A percentile compares a stretch with the other conserved stretches of the same genome.
These are phyloP conservation scores for Paragyromitra xinjiangensis DNA, from an alignment of 495 filamentous ascomycete genomes.

Conservation along the genomic window DNA sequence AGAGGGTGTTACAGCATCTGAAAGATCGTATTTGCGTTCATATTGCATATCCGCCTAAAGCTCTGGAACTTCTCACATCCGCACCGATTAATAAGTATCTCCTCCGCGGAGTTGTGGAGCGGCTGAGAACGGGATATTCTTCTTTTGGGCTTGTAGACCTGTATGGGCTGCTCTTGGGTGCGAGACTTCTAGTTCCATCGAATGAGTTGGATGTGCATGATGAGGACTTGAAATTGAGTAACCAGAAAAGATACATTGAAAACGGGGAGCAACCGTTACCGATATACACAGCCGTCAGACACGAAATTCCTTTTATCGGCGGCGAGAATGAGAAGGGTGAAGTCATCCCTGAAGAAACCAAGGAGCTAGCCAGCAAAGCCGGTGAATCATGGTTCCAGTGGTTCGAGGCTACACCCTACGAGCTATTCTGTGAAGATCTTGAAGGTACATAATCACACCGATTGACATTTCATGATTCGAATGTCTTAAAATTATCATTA, in stretches of 20 bases:
- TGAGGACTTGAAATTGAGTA: constrained; percentile 85
- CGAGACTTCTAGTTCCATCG: constrained; percentile 82
- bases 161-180: constrained; percentile 85
- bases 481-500: constrained; percentile 18
- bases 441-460: constrained; percentile 54
- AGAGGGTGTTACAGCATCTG: constrained; percentile 78
- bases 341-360: constrained; percentile 61
- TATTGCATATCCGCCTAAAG: constrained; percentile 88
- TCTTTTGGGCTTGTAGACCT: constrained; percentile 91
- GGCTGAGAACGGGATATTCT: constrained; percentile 81
- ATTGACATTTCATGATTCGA: constrained; percentile 35
- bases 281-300: constrained; percentile 92
- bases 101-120: constrained; percentile 86
- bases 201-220: constrained; percentile 79
- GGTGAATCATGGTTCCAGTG: constrained; percentile 83
- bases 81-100: constrained; percentile 93
- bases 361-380: constrained; percentile 73
- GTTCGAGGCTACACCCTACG: constrained; percentile 96
- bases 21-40: constrained; percentile 85
- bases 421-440: constrained; percentile 94
- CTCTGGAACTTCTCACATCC: constrained; percentile 76
- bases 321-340: constrained; percentile 60
- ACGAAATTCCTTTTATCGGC: constrained; percentile 84
- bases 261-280: constrained; percentile 84
- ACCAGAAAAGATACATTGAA: constrained; percentile 74